Evolutionary conservation across 2,329 filamentous ascomycete species (phyloP), one percentile per base, ranked within the genome.

Genomic region (Albifimbria verrucaria): DNA sequence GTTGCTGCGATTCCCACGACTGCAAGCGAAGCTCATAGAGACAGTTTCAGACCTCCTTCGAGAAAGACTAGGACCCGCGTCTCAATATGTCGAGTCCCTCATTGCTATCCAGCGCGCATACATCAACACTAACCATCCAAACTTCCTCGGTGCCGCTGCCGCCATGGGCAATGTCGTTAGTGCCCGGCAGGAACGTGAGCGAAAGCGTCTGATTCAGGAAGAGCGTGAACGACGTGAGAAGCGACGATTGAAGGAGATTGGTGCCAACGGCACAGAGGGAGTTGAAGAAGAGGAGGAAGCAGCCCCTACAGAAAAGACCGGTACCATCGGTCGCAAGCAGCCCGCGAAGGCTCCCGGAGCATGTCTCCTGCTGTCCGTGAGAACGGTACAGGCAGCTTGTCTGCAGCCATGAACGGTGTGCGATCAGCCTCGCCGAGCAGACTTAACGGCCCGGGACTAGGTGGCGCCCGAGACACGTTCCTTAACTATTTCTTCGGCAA

Each of bases 401-500:
- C 84, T 32, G 79, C 85, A 26, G 80, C 86, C 11, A 73, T 92
- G 62, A 92, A 91, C 60, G 87, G 87, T 11, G 71, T 62, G 45
- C 63, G 69, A 45, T 60, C 68, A 52, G 61, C 63, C 25, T 68
- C 68, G n/a, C 68, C 68, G 18, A 78, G 83, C 24, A 79, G 80
- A 51, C 80, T 88, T 57, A 83, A 83, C 58, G 77, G 77, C 23
- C 82, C 84, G 58, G 76, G 76, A 4, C 69, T 81, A 48, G 86
- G 86, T 52, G 82, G 77, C 55, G 84, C 90, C 41, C 84, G 87
- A 57, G 94, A 99, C 72, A 95, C 92, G 1, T 99, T 99, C 77
- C 73, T 99, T 57, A 97, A 93, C 73, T 99, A 99, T 73, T 99
- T 99, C 74, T 99, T 99, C 65, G 92, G 94, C 63, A 97, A 99